Conservation (phyloP, 345 rosid species). For the Adansonia digitata region DNA sequence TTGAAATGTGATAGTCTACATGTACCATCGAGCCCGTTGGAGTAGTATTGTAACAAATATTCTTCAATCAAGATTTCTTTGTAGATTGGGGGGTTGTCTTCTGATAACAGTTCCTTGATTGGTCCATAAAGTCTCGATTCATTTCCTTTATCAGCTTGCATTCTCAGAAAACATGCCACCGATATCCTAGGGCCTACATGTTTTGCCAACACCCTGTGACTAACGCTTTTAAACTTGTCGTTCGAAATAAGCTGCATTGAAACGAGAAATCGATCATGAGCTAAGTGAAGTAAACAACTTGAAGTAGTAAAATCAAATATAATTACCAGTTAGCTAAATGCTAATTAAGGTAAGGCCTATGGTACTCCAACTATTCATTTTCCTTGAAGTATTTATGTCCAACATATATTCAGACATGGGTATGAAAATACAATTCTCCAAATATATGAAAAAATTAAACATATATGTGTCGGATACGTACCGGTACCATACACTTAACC, state of each 20-base stretch:
- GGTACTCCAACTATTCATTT: no score
- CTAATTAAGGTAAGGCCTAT: neutral
- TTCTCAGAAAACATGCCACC: constrained; percentile 29
- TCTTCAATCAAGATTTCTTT: constrained; percentile 25
- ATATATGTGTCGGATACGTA: no score
- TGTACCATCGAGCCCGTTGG: constrained; percentile 17
- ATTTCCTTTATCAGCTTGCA: neutral
- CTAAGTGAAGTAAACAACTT: no score
- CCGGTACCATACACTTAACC: neutral
- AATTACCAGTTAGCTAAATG: neutral
- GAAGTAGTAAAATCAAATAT: neutral
- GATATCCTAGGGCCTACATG: constrained; percentile 32
- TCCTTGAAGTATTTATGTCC: no score
- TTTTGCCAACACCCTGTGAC: constrained; percentile 44
- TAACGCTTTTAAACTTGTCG: constrained; percentile 37
- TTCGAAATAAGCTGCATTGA: constrained; percentile 39
- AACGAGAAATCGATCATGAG: neutral
- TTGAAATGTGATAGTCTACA: constrained; percentile 17
- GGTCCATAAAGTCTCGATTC: constrained; percentile 25
- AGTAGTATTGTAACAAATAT: neutral
- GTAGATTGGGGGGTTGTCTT: constrained; percentile 29
- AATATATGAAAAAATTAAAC: no score
- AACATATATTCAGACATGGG: no score
- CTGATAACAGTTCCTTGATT: constrained; percentile 31
- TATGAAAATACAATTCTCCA: no score